phyloP scores from a whole-genome alignment of 352 stramenopile species.

The Globisporangium irregulare region DNA sequence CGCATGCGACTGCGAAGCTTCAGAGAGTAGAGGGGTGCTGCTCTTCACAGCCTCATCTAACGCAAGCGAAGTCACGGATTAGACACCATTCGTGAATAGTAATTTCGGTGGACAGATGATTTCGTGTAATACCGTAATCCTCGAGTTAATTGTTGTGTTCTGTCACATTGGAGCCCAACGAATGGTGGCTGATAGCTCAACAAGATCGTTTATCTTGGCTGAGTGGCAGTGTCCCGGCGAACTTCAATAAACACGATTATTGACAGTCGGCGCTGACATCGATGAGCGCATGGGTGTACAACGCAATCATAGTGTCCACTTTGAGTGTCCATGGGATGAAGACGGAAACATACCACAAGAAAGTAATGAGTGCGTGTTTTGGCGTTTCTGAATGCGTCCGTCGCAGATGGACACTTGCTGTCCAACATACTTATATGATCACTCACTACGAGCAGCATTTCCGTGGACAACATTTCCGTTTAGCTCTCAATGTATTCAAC shows the following conservation, averaged over 20 bases:
- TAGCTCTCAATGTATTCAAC: constrained; percentile 73
- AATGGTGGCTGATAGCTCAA: too few relatives aligned
- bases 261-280: background rate
- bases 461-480: background rate
- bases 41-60: too few relatives aligned
- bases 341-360: background rate
- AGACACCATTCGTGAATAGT: too few relatives aligned
- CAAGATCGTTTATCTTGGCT: background rate
- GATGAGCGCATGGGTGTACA: background rate
- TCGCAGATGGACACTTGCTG: background rate
- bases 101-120: too few relatives aligned
- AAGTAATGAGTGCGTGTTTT: background rate
- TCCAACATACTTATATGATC: background rate
- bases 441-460: background rate
- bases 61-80: too few relatives aligned
- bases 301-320: background rate
- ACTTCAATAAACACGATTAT: background rate
- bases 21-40: too few relatives aligned
- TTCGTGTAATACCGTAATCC: too few relatives aligned
- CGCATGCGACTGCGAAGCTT: too few relatives aligned
- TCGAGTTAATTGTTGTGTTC: too few relatives aligned
- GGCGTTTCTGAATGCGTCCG: background rate
- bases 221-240: background rate
- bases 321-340: background rate
- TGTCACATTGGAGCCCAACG: too few relatives aligned